phyloP scores from a whole-genome alignment of 1,284 basidiomycete genomes.

The Fomes fomentarius region DNA sequence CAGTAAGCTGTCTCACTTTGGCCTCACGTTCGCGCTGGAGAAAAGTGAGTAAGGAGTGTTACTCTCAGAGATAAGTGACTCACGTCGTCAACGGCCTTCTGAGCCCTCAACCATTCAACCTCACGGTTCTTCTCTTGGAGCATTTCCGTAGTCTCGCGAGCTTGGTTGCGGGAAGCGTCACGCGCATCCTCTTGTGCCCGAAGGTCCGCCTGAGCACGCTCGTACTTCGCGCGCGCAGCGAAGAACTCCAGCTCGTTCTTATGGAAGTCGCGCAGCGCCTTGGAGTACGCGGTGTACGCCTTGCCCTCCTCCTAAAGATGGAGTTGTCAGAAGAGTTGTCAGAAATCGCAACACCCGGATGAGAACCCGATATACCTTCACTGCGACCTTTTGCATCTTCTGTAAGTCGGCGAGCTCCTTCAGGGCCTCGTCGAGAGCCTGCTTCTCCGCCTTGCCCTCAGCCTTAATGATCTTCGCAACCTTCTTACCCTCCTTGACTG shows the following conservation, averaged over 20 bases:
- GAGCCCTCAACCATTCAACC: conserved; percentile 50
- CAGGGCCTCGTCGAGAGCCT: conserved; percentile 48
- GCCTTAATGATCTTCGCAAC: conserved; percentile 56
- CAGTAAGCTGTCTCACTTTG: conserved; percentile 42
- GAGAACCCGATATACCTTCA: conserved; percentile 44
- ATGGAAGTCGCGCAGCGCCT: conserved; percentile 45
- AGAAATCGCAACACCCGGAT: too few species aligned
- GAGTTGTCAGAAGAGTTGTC: too few species aligned
- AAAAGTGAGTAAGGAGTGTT: background rate
- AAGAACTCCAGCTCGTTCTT: conserved; percentile 53
- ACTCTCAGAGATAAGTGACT: conserved; percentile 12
- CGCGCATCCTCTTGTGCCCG: conserved; percentile 46
- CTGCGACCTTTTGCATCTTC: conserved; percentile 51
- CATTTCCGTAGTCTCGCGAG: conserved; percentile 49
- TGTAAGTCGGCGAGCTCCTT: conserved; percentile 56
- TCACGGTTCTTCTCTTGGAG: conserved; percentile 57
- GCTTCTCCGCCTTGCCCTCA: conserved; percentile 56
- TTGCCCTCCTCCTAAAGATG: conserved; percentile 49
- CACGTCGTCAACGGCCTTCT: conserved; percentile 54
- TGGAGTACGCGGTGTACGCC: conserved; percentile 46
- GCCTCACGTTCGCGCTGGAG: conserved; percentile 46
- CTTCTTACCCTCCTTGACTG: conserved; percentile 51
- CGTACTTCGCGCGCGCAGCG: conserved; percentile 48
- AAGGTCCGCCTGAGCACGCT: conserved; percentile 48
- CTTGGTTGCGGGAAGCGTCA: conserved; percentile 46